Percentiles rank a stretch among this genome's conserved stretches.
Conservation (phyloP, 140 eudicot species). For the Bidens hawaiensis region DNA sequence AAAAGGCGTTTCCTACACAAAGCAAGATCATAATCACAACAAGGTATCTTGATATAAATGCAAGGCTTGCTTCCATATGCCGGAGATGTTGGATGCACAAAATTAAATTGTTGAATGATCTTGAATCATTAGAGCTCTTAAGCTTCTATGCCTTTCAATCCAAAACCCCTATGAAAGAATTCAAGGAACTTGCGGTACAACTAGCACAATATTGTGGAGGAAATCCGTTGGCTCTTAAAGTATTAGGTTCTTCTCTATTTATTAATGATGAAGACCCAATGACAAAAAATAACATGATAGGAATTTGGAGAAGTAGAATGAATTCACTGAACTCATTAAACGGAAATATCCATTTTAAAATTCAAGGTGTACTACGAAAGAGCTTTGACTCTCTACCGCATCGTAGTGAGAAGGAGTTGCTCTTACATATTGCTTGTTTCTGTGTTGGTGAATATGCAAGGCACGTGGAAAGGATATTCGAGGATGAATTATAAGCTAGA, state of each 20-base stretch:
- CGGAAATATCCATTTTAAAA: no score
- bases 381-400: neutral
- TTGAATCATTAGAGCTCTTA: neutral
- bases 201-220: no score
- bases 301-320: neutral
- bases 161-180: no score
- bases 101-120: neutral
- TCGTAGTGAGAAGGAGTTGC: neutral
- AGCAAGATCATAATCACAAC: conserved; percentile 15
- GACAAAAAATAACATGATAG: neutral
- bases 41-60: neutral
- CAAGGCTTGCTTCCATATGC: neutral
- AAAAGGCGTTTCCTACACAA: neutral
- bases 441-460: neutral
- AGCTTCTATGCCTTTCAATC: neutral
- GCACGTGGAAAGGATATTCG: neutral
- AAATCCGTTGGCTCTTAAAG: no score
- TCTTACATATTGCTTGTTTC: conserved; percentile 19
- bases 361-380: no score
- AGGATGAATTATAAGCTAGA: neutral
- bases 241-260: neutral
- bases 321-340: neutral
- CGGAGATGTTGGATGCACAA: neutral
- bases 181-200: no score
- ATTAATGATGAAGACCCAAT: neutral